Percentiles rank a stretch among this genome's conserved stretches.
Evolutionary conservation across 345 rosid species (phyloP).

Genomic region (Cardiospermum halicacabum): DNA sequence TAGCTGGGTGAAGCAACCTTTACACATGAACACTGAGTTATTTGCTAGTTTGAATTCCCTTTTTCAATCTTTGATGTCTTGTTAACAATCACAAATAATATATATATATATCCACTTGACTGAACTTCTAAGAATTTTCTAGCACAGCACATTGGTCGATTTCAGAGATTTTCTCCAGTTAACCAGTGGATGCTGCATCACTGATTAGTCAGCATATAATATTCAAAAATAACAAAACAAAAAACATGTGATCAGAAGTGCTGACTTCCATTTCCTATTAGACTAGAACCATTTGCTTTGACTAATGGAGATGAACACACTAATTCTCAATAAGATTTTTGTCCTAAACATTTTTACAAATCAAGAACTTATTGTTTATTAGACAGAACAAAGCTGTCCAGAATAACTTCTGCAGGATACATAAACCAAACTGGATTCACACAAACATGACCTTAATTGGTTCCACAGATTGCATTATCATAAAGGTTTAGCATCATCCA

Average conservation of each 20-base stretch:
- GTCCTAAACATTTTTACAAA: too few species aligned
- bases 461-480: too few species aligned
- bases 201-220: conserved; percentile 13
- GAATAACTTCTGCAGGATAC: too few species aligned
- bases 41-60: conserved; percentile 10
- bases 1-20: conserved; percentile 29
- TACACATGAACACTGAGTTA: conserved; percentile 16
- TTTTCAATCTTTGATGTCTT: too few species aligned
- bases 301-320: not conserved
- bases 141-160: conserved; percentile 9
- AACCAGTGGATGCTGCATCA: conserved; percentile 10
- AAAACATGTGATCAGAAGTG: conserved; percentile 11
- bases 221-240: not conserved
- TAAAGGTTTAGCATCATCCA: too few species aligned
- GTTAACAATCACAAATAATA: too few species aligned
- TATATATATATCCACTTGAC: conserved; percentile 9
- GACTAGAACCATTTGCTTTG: not conserved
- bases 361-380: too few species aligned
- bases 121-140: conserved; percentile 1
- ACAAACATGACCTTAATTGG: too few species aligned
- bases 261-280: conserved; percentile 6
- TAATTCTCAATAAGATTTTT: conserved; percentile 3
- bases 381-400: too few species aligned
- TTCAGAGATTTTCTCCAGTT: conserved; percentile 12
- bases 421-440: too few species aligned